These are phyloP conservation scores for Leptosphaerulina australis DNA, from an alignment of 2,329 filamentous ascomycete genomes.

Conservation along the genomic window DNA sequence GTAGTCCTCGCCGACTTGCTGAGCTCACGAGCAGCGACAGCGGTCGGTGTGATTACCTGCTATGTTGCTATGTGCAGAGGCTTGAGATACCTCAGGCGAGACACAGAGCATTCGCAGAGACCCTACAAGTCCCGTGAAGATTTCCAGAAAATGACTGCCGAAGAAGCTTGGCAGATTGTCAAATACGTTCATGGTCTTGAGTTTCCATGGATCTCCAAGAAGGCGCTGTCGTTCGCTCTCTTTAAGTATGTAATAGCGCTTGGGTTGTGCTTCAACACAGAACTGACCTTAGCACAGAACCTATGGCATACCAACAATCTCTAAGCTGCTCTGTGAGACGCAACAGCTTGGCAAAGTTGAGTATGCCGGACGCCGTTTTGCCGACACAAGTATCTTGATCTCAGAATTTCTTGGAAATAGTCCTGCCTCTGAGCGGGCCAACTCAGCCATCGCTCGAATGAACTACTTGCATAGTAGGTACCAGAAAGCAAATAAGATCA, in stretches of 20 bases:
- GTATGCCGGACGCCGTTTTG: slow-evolving; percentile 37
- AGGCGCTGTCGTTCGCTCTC: slow-evolving; percentile 63
- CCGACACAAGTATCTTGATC: slow-evolving; percentile 43
- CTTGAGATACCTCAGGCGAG: slow-evolving; percentile 50
- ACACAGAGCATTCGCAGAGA: slow-evolving; percentile 50
- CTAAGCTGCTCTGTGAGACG: slow-evolving; percentile 43
- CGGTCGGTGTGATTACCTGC: slow-evolving; percentile 18
- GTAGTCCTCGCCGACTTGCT: neutral
- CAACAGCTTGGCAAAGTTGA: slow-evolving; percentile 35
- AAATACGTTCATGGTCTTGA: slow-evolving; percentile 56
- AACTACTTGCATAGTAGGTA: slow-evolving; percentile 68
- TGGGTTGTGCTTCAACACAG: neutral
- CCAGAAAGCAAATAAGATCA: slow-evolving; percentile 63
- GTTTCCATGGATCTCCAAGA: slow-evolving; percentile 60
- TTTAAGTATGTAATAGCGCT: slow-evolving; percentile 51
- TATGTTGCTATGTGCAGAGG: slow-evolving; percentile 45
- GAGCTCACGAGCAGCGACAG: slow-evolving; percentile 5
- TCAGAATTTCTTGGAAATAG: slow-evolving; percentile 36
- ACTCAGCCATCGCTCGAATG: slow-evolving; percentile 63
- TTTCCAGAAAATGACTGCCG: slow-evolving; percentile 59
- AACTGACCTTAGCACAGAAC: slow-evolving; percentile 27
- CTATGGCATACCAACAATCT: slow-evolving; percentile 48
- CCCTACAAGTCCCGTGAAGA: slow-evolving; percentile 55
- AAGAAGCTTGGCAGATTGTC: slow-evolving; percentile 60
- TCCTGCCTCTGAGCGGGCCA: slow-evolving; percentile 44